These are phyloP conservation scores for Eleusine coracana DNA, from an alignment of 176 grass and related monocot genomes.

Conservation along the genomic window DNA sequence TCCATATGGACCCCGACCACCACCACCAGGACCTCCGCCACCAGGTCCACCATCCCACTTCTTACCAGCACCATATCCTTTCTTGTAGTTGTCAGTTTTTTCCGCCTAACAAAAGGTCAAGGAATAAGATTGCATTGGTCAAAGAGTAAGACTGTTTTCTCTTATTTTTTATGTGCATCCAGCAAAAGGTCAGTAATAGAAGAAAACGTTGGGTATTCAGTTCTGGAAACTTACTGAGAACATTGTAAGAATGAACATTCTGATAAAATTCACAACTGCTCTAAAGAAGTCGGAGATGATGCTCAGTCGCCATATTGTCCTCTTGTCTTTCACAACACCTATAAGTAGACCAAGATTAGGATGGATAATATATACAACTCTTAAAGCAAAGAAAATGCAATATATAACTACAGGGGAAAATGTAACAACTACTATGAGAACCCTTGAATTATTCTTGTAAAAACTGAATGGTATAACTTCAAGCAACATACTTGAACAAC, in stretches of 20 bases:
- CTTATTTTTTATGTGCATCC: neutral
- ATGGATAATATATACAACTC: slow-evolving; percentile 1
- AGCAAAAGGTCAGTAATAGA: slow-evolving; percentile 10
- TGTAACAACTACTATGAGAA: neutral
- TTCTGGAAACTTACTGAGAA: slow-evolving; percentile 69
- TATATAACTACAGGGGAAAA: neutral
- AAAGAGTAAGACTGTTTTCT: slow-evolving; percentile 6
- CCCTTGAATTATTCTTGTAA: neutral
- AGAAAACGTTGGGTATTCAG: neutral
- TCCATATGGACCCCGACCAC: slow-evolving; percentile 75
- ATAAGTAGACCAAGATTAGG: slow-evolving; percentile 19
- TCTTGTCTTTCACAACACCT: slow-evolving; percentile 95
- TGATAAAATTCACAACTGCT: slow-evolving; percentile 68
- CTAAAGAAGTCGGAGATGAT: slow-evolving; percentile 94
- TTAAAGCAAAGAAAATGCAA: slow-evolving; percentile 6
- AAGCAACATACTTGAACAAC: neutral
- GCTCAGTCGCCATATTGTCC: slow-evolving; percentile 84
- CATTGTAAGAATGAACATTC: slow-evolving; percentile 81
- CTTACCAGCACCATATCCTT: slow-evolving; percentile 76
- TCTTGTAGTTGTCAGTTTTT: slow-evolving; percentile 81
- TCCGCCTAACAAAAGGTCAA: slow-evolving; percentile 54
- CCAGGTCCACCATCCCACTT: slow-evolving; percentile 99
- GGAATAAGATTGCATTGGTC: neutral
- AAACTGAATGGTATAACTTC: neutral
- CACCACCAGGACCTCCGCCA: slow-evolving; percentile 72